Evolutionary conservation across 225 moss, liverwort and hornwort genomes (phyloP), one percentile per base, ranked within the genome.

Genomic region (Polytrichum formosum): DNA sequence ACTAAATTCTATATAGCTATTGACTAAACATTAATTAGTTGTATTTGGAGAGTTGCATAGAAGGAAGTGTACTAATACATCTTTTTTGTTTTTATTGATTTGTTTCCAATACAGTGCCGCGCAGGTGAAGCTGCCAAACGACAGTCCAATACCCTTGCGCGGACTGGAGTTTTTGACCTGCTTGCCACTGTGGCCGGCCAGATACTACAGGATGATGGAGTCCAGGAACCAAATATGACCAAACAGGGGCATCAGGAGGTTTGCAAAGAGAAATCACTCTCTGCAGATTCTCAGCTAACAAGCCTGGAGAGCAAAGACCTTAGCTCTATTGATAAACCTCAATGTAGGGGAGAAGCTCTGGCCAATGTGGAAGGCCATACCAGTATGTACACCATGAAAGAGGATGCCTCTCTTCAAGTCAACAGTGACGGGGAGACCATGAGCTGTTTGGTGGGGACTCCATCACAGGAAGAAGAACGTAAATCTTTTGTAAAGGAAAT

Each of bases 131-230:
- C 70, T 69, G 76, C 75, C 54, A 83, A 84, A 79, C 76, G 81
- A 55, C 83, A 79, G 53, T 78, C 74, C 66, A 84, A 67, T 60
- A 81, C 62, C 70, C 73, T 74, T 60, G 66, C 78, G 62, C 78
- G 79, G 59, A 70, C 67, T 28, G 87, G 87, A 59, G 83, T 87
- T 64, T 87, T 87, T 73, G 87, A 87, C 64, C 70, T 87, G 70
- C 79, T 84, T 1, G 83, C 87, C 67, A 84, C 81, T 23, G 87
- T 87, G 76, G 87, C 87, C 28, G 87, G 87, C 18, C 87, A 87
- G 78, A 87, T 87, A 33, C 79, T 87, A 4, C 87, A 87, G 67
- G 87, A 84, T 59, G 72, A 80, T 63, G 78, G 87, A 70, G 78
- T 78, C 73, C 80, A 78, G 56, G 81, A 78, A 68, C 78, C 78